Base-by-base conservation (phyloP, 768 basidiomycete species). In the Brasilioporus rufonigricans region DNA sequence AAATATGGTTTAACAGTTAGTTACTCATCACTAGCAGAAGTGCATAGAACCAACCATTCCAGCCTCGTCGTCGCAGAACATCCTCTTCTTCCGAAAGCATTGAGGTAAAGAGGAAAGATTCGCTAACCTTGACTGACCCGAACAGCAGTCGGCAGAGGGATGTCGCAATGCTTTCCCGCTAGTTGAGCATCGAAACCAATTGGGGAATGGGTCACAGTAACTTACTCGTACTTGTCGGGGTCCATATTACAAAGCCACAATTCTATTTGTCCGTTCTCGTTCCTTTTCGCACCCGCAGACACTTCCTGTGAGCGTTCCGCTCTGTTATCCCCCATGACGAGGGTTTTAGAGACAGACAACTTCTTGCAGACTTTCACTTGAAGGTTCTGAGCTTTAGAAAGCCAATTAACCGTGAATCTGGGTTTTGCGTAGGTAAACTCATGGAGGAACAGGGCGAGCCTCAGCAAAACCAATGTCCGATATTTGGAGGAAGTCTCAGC, bases 211-310 rank as follows among this genome's bases (percentile, higher is more conserved):
- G 7, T 13, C 4, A 8, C 5, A 2, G 11, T 2, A 19, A 36
- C 51, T 29, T n/a, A 52, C 51, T 52, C 44, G 11, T 52, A 52
- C 51, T 38, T 45, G 36, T 52, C 51, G 1, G 19, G n/a, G 27
- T 52, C 19, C 3, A 3, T 14, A 2, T 9, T 14, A 23, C 18
- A 45, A 29, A 52, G 51, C 51, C 51, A 52, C 21, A 52, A 18
- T 12, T 52, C 51, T 4, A 52, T 52, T 0, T 6, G 26, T 8
- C 51, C 51, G 19, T 21, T 1, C 0, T 29, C 19, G 3, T 12
- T 26, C 1, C 21, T 21, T 6, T 29, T 52, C 11, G 44, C 44
- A 2, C 19, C 51, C 3, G 51, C 51, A 4, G 43, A 52, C 1
- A 18, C 43, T 4, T 36, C 26, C 26, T 29, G 43, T 1, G 41